Percentiles rank a stretch among this genome's conserved stretches.
Evolutionary conservation across 805 yeast species (phyloP).

Genomic region (Candida ponderosae): DNA sequence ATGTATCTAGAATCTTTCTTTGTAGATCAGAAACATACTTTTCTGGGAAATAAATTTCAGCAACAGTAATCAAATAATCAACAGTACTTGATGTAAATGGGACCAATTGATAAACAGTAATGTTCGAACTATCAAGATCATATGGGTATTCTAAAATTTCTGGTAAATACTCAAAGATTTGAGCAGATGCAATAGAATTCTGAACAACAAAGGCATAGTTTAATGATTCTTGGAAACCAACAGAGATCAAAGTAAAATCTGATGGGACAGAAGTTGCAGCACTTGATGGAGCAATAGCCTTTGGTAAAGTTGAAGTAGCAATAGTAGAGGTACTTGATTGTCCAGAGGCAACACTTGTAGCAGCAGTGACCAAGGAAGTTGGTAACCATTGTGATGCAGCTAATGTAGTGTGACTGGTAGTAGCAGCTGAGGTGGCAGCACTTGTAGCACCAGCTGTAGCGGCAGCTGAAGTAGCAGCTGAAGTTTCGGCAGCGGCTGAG

Average conservation of each 20-base stretch:
- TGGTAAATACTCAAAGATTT: constrained; percentile 83
- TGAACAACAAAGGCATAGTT: constrained; percentile 80
- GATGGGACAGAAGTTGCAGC: constrained; percentile 31
- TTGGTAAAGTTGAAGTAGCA: constrained; percentile 54
- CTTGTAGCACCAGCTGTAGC: constrained; percentile 6
- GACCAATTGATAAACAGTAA: constrained; percentile 59
- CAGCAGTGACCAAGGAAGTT: constrained; percentile 30
- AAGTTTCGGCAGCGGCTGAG: constrained; percentile 10
- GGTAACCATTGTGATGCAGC: constrained; percentile 33
- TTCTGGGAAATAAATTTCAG: constrained; percentile 76
- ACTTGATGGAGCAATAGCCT: constrained; percentile 64
- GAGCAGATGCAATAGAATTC: constrained; percentile 71
- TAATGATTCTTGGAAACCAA: constrained; percentile 73
- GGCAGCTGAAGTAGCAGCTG: constrained; percentile 17
- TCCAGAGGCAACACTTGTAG: constrained; percentile 15
- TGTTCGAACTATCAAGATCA: constrained; percentile 27
- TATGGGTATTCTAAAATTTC: constrained; percentile 59
- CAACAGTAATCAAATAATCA: constrained; percentile 76
- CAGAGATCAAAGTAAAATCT: constrained; percentile 50
- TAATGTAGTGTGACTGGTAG: constrained; percentile 1
- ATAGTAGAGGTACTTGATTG: constrained; percentile 19
- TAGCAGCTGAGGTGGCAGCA: constrained; percentile 3
- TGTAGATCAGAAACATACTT: constrained; percentile 41
- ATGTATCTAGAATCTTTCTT: constrained; percentile 35
- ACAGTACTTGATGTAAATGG: constrained; percentile 58